Conservation (phyloP, 208 protist species). For the Trypanosoma congolense region DNA sequence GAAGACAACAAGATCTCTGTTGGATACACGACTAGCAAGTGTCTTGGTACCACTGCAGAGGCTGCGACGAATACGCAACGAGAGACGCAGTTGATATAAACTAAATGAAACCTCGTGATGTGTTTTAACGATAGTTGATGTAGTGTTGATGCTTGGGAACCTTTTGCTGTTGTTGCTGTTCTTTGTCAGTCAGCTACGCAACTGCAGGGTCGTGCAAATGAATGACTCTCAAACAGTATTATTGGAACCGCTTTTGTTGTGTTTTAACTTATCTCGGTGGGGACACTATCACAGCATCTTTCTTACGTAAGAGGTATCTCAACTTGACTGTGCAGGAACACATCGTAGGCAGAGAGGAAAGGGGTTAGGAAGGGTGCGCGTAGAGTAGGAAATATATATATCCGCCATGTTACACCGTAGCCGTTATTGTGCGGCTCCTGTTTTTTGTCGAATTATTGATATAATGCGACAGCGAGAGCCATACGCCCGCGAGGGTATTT, state of each 20-base stretch:
- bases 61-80: slow-evolving; percentile 11
- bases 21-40: slow-evolving; percentile 21
- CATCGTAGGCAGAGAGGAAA: neutral
- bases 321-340: no score
- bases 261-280: no score
- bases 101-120: neutral
- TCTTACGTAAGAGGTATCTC: no score
- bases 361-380: neutral
- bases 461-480: slow-evolving; percentile 60
- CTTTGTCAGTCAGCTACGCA: no score
- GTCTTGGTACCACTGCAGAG: slow-evolving; percentile 13
- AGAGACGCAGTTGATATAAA: slow-evolving; percentile 3
- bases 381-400: no score
- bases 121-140: no score
- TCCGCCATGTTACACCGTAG: slow-evolving; percentile 25
- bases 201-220: no score
- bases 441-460: slow-evolving; percentile 84
- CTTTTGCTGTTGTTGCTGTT: no score
- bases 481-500: slow-evolving; percentile 52
- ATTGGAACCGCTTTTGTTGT: no score
- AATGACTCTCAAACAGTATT: no score
- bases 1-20: slow-evolving; percentile 1
- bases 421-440: slow-evolving; percentile 27
- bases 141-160: no score
- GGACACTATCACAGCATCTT: no score